Conservation (phyloP, 352 stramenopile species). For the Globisporangium paddicum region DNA sequence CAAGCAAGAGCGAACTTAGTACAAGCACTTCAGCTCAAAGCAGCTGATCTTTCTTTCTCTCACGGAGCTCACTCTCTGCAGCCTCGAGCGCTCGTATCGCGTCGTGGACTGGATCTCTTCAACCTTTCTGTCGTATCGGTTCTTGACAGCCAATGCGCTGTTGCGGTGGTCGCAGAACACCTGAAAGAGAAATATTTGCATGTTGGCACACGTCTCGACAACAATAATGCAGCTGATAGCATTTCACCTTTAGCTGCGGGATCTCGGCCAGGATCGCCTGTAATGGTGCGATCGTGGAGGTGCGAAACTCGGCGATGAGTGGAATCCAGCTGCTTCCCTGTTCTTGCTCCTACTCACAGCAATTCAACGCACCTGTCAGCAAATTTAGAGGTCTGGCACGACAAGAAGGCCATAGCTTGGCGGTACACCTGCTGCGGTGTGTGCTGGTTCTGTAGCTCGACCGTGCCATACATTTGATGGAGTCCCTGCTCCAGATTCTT, state of each 20-base stretch:
- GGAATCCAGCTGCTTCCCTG: constrained; percentile 18
- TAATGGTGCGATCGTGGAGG: constrained; percentile 48
- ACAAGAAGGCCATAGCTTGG: too few species aligned
- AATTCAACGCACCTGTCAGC: too few species aligned
- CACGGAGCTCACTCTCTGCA: constrained; percentile 63
- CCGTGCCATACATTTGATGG: constrained; percentile 4
- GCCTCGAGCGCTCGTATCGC: constrained; percentile 36
- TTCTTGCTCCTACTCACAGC: background rate
- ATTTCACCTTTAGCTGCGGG: constrained; percentile 44
- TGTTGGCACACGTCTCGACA: background rate
- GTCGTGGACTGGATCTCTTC: constrained; percentile 37
- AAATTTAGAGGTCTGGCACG: too few species aligned
- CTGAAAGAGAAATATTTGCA: constrained; percentile 9
- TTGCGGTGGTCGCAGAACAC: constrained; percentile 67
- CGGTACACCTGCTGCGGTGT: background rate
- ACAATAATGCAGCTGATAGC: background rate
- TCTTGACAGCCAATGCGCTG: constrained; percentile 43
- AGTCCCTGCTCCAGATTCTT: constrained; percentile 8
- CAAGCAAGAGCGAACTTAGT: background rate
- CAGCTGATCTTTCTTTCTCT: too few species aligned
- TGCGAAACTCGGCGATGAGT: constrained; percentile 44
- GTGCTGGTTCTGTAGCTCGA: background rate
- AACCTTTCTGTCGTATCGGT: constrained; percentile 60
- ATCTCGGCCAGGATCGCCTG: constrained; percentile 51
- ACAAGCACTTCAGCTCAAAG: too few species aligned